Evolutionary conservation across 2,329 filamentous ascomycete species (phyloP), one percentile per base, ranked within the genome.

Genomic region (Grosmannia clavigera): DNA sequence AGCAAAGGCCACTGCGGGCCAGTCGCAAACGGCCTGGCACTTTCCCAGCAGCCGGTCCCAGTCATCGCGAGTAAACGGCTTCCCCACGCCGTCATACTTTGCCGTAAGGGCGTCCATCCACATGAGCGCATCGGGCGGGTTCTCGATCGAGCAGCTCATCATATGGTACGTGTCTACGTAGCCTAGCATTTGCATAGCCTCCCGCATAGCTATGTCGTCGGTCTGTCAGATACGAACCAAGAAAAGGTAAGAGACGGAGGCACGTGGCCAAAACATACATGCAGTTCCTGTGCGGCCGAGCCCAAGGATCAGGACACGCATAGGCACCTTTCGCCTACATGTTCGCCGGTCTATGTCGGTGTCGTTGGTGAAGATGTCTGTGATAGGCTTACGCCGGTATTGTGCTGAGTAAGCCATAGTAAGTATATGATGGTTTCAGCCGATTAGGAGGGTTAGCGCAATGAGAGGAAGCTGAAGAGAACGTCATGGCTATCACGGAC

Each of bases 121-220:
- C 74, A 87, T 81, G 51, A 86, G 74, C 59, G 81, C 82, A 67
- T 87, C 85, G 29, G 80, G 81, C 12, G 82, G 82, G 71, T 86
- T 87, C 73, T 87, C 84, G 62, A 86, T 81, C 61, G 80, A 83
- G 65, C 81, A 82, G 66, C 79, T 84, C 81, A 86, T 85, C 84
- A 87, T 87, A 75, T 88, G 86, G 76, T 88, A 88, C 62, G 81
- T 85, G 70, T 86, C 82, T 66, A 80, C 75, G 70, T 84, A 87
- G 63, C 85, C 85, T 50, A 88, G 77, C 66, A 82, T 76, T 68
- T 84, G 79, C 69, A 88, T 78, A 25, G 86, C 85, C 52, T 79
- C 80, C 63, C 84, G 79, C 68, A 88, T 80, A 52, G 84, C 81
- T 84, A 12, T 7, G n/a, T 31, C 25, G 33, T 31, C 22, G 27